Percentiles rank a stretch among this genome's conserved stretches.
Conservation (phyloP, 495 filamentous ascomycete species). For the Paragyromitra xinjiangensis region DNA sequence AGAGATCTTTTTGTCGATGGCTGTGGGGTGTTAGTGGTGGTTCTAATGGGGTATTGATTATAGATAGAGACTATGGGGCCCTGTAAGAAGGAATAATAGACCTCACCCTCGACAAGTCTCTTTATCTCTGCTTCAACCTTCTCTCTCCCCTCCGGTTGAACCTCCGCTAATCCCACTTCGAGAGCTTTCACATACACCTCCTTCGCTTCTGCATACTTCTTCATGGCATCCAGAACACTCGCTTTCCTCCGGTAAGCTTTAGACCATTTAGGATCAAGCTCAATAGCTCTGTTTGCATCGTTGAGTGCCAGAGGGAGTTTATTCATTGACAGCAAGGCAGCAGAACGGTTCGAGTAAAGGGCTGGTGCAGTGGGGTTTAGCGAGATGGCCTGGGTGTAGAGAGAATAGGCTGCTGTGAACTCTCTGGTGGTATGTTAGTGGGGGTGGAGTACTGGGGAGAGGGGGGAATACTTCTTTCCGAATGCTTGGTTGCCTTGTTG, state of each 20-base stretch:
- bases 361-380: conserved; percentile 48
- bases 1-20: conserved; percentile 45
- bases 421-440: conserved; percentile 35
- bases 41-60: not conserved
- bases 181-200: conserved; percentile 43
- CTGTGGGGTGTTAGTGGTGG: conserved; percentile 19
- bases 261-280: conserved; percentile 53
- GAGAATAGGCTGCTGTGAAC: conserved; percentile 47
- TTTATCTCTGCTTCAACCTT: conserved; percentile 48
- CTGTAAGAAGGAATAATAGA: not conserved
- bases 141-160: conserved; percentile 25
- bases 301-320: conserved; percentile 49
- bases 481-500: conserved; percentile 52
- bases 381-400: conserved; percentile 52
- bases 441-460: not conserved
- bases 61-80: no score
- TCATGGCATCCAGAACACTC: conserved; percentile 53
- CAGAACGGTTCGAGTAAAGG: conserved; percentile 55
- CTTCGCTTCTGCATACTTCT: conserved; percentile 39
- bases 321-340: conserved; percentile 51
- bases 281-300: conserved; percentile 51
- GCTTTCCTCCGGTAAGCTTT: conserved; percentile 54
- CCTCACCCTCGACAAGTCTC: conserved; percentile 42
- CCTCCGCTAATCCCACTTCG: conserved; percentile 37
- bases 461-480: conserved; percentile 40